These are phyloP conservation scores for Coniophora puteana DNA, from an alignment of 1,284 basidiomycete genomes.

Conservation along the genomic window DNA sequence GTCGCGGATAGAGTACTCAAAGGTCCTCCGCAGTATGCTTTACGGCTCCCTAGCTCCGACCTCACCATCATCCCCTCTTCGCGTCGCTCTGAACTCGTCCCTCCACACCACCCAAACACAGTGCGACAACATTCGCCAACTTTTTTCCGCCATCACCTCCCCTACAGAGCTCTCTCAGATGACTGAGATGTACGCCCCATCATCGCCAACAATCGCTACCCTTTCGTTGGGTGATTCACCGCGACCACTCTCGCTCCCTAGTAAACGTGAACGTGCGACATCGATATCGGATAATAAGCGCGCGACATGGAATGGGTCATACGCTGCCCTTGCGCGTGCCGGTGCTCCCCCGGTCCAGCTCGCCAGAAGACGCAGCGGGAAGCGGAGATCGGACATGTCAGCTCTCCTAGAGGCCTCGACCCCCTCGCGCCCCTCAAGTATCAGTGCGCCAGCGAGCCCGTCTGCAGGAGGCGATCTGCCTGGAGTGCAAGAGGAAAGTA, in stretches of 20 bases:
- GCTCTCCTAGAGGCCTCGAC: conserved; percentile 35
- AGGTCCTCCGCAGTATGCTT: conserved; percentile 9
- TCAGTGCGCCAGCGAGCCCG: conserved; percentile 18
- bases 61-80: conserved; percentile 55
- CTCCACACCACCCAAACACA: conserved; percentile 71
- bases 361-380: conserved; percentile 42
- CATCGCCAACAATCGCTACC: conserved; percentile 49
- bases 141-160: conserved; percentile 69
- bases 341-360: conserved; percentile 41
- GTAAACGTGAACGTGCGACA: conserved; percentile 22
- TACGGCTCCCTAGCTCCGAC: conserved; percentile 37
- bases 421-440: conserved; percentile 18
- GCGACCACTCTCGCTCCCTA: conserved; percentile 43
- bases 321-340: conserved; percentile 42
- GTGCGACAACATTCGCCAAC: conserved; percentile 74
- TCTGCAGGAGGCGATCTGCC: conserved; percentile 21
- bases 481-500: conserved; percentile 40
- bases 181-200: conserved; percentile 80
- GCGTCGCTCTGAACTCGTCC: conserved; percentile 65
- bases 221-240: conserved; percentile 32
- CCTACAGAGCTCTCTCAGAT: conserved; percentile 67
- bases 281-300: conserved; percentile 45
- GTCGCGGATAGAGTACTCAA: neutral
- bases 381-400: conserved; percentile 51
- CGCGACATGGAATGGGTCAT: conserved; percentile 71